phyloP scores from a whole-genome alignment of 1,139 yeast species.

The Ogataea hybrid region DNA sequence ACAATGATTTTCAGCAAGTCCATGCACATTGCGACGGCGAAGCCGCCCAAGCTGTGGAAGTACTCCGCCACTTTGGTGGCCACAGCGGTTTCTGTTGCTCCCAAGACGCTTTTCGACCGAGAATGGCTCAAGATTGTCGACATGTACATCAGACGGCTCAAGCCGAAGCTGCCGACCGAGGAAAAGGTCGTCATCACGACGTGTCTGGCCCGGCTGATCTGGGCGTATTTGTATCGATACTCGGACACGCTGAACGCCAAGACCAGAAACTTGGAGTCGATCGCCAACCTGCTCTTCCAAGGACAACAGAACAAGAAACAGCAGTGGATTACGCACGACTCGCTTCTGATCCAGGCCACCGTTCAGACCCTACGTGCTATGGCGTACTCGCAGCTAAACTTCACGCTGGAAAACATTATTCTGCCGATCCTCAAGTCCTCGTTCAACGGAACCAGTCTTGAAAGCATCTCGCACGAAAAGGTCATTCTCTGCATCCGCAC shows the following conservation, averaged over 20 bases:
- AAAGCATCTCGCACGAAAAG: constrained; percentile 66
- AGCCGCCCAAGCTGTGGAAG: constrained; percentile 65
- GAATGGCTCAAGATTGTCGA: constrained; percentile 76
- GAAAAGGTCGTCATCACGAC: constrained; percentile 65
- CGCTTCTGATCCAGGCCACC: constrained; percentile 58
- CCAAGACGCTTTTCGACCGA: constrained; percentile 71
- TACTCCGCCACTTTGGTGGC: constrained; percentile 69
- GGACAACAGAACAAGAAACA: constrained; percentile 56
- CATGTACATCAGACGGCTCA: constrained; percentile 37
- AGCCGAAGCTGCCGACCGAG: constrained; percentile 43
- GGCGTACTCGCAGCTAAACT: constrained; percentile 78
- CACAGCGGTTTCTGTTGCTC: constrained; percentile 76
- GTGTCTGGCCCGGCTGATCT: constrained; percentile 69
- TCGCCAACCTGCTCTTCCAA: constrained; percentile 48
- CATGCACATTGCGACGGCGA: constrained; percentile 37
- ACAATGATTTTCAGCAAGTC: constrained; percentile 57
- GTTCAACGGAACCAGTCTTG: constrained; percentile 56
- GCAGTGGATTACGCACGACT: constrained; percentile 69
- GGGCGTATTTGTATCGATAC: constrained; percentile 88
- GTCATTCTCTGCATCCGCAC: constrained; percentile 68
- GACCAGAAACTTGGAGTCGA: constrained; percentile 56
- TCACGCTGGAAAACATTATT: constrained; percentile 73
- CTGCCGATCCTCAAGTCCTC: constrained; percentile 57
- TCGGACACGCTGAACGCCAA: constrained; percentile 88
- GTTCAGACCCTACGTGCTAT: constrained; percentile 72